Evolutionary conservation across 176 grass and related monocot genomes (phyloP), one percentile per base, ranked within the genome.

Genomic region (Oryza glaberrima): DNA sequence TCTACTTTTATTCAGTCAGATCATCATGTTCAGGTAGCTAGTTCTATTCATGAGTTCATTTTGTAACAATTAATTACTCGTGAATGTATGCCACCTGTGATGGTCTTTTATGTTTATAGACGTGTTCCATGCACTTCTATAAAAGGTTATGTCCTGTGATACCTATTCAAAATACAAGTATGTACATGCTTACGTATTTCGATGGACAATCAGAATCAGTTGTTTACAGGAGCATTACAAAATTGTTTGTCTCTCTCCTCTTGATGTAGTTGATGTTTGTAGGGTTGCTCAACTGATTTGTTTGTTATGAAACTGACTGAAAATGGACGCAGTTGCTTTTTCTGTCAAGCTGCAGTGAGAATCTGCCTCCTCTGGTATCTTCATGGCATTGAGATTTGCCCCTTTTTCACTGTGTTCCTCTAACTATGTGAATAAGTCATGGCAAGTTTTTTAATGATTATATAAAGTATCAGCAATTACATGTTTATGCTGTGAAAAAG

Each of bases 251-350:
- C 30, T 22, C 6, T 6, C 16, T 47, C 65, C 40, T 34, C 32
- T 77, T 70, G 65, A 4, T 69, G 14, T 77, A 51, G 60, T 47
- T 65, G 43, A 77, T 74, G 32, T 75, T 86, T 40, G 4, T 74
- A 64, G 22, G 68, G 69, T 60, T 48, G 2, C 10, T 43, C 46
- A 35, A 49, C 10, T 3, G 19, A 6, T 75, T 76, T 47, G 5
- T 61, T 71, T 63, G 5, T 75, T 9, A 6, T 58, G 26, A 71
- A 77, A 44, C 49, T 20, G 2, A 44, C 22, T 25, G 6, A 75
- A 79, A 90, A 83, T 56, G 75, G 51, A 54, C 9, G 7, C 4
- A 13, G 1, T 40, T 74, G 7, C 0, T 80, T 73, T 36, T 82
- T 69, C 38, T 63, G 3, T 86, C 49, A 49, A 83, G 77, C 38